Conservation (phyloP, 768 basidiomycete genomes). For the Boletus sp. region DNA sequence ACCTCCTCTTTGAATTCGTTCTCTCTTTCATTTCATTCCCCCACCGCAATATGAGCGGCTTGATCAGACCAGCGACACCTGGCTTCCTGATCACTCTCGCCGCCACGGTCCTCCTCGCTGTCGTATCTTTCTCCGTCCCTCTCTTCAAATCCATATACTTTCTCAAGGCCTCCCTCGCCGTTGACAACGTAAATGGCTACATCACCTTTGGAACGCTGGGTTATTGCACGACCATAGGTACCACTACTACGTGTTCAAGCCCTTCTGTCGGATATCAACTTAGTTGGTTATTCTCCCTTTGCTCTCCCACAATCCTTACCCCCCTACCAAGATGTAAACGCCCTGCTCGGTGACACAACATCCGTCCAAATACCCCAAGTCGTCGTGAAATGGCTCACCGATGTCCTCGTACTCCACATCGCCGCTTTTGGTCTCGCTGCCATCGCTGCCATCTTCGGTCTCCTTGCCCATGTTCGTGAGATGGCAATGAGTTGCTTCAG, state of each 20-base stretch:
- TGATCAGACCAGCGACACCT: constrained; percentile 83
- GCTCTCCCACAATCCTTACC: constrained; percentile 4
- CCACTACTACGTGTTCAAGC: constrained; percentile 68
- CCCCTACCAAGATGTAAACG: constrained; percentile 65
- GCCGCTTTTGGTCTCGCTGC: constrained; percentile 77
- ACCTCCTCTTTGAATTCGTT: background rate
- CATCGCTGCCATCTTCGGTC: constrained; percentile 73
- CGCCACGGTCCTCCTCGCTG: constrained; percentile 76
- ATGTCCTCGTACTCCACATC: constrained; percentile 88
- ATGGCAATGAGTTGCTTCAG: constrained; percentile 85
- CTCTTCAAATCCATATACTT: constrained; percentile 88
- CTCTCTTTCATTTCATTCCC: background rate
- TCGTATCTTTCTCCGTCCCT: constrained; percentile 91
- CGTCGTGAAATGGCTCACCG: constrained; percentile 93
- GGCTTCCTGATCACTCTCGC: constrained; percentile 80
- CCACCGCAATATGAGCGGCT: constrained; percentile 47
- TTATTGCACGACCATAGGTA: constrained; percentile 67
- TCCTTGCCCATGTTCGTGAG: constrained; percentile 85
- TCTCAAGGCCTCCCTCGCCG: constrained; percentile 67
- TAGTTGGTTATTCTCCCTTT: constrained; percentile 47
- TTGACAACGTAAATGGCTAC: constrained; percentile 48
- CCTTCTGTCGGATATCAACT: constrained; percentile 86
- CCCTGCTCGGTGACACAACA: constrained; percentile 67
- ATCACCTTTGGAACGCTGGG: constrained; percentile 90
- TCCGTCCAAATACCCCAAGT: constrained; percentile 74